Base-by-base conservation (phyloP, 805 yeast genomes). In the Cyberlindnera mycetangii region DNA sequence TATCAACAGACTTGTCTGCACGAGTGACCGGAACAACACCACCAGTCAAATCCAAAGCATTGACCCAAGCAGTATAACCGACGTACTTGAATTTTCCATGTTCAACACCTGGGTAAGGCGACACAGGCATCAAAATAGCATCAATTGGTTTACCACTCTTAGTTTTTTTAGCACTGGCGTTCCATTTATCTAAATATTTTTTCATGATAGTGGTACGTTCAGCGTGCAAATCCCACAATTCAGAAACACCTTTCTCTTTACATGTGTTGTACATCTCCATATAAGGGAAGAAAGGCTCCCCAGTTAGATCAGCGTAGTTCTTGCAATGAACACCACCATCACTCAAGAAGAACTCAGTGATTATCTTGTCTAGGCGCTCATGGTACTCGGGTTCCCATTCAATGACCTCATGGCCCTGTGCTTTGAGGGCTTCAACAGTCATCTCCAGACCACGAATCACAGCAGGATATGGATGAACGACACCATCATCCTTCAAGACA, bases 1-100 rank as follows among this genome's bases (percentile, higher is more conserved):
- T 48, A 50, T 76, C 80, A 9, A 67, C 44, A 3, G 45, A 37
- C 39, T 66, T 55, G 58, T 80, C 81, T 2, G 78, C 85, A 48
- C 70, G 66, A 3, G 81, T 71, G 4, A 81, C 79, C 0, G 88
- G 89, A 27, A 83, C 53, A 2, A 74, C 72, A 36, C 79, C 81
- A 42, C 76, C 75, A 11, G 81, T 62, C 54, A 77, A 78, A 56
- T 81, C 85, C 17, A 79, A 58, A 9, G 75, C 67, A 58, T 80
- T 80, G 58, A 75, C 69, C 56, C 70, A 64, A 20, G 76, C 69
- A 3, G 88, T 81, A 61, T 83, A 83, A 2, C 56, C 56, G 3
- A 55, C 57, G 32, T 53, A 53, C 36, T 44, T 51, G 45, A 55
- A 53, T 42, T 53, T 55, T 31, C 51, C 52, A 27, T 46, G 41